Percentiles rank a stretch among this genome's conserved stretches.
phyloP scores from a whole-genome alignment of 345 rosid genomes.

The Triadica sebifera region DNA sequence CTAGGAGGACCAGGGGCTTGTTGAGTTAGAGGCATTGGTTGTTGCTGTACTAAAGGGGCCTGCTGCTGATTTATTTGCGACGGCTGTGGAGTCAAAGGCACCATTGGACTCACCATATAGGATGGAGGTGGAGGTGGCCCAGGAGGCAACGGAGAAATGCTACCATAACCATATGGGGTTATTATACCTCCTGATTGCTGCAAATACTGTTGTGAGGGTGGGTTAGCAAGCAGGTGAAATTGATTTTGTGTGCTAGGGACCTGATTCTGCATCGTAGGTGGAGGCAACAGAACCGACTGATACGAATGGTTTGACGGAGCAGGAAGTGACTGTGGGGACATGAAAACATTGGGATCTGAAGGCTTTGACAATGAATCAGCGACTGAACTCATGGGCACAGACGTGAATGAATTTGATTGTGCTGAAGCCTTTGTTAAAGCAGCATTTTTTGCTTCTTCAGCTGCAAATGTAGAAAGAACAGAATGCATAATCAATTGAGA shows the following conservation, averaged over 20 bases:
- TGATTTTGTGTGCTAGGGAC: constrained; percentile 49
- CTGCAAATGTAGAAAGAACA: constrained; percentile 86
- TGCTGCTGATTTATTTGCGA: constrained; percentile 50
- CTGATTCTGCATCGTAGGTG: constrained; percentile 44
- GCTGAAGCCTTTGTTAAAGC: constrained; percentile 37
- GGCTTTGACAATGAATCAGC: constrained; percentile 36
- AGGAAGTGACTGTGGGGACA: constrained; percentile 38
- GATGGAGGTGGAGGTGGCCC: constrained; percentile 48
- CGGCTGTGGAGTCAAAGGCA: constrained; percentile 38
- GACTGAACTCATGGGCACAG: constrained; percentile 22
- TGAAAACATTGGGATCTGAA: constrained; percentile 46
- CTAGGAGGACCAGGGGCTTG: constrained; percentile 48
- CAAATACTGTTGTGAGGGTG: constrained; percentile 52
- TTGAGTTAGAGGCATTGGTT: constrained; percentile 27
- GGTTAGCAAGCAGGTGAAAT: constrained; percentile 60
- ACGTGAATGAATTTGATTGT: constrained; percentile 25
- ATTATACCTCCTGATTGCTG: constrained; percentile 53
- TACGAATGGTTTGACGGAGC: constrained; percentile 42
- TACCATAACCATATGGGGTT: constrained; percentile 55
- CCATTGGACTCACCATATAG: constrained; percentile 51
- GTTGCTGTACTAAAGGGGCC: constrained; percentile 34
- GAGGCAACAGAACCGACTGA: constrained; percentile 40
- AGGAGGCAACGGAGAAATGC: constrained; percentile 56
- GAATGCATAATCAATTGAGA: constrained; percentile 93
- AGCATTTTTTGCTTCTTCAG: constrained; percentile 78